Conservation (phyloP, 345 rosid species). For the Citrus hindsii region DNA sequence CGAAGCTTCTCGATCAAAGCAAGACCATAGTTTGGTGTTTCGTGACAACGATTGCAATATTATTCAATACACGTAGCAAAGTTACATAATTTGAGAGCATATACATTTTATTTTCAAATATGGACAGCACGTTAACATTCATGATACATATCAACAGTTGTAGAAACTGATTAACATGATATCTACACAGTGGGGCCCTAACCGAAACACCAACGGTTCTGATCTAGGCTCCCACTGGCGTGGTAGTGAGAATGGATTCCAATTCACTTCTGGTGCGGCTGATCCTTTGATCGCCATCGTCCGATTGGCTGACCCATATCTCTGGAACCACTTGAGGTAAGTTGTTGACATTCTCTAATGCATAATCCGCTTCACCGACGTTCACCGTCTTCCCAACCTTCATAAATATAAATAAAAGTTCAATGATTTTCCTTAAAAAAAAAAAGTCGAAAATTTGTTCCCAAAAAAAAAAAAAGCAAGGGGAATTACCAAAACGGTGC, state of each 20-base stretch:
- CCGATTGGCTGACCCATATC: slow-evolving; percentile 43
- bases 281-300: slow-evolving; percentile 35
- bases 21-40: not conserved
- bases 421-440: not conserved
- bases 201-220: not conserved
- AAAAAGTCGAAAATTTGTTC: no score
- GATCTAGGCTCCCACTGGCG: slow-evolving; percentile 56
- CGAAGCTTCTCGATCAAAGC: not conserved
- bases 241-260: slow-evolving; percentile 37
- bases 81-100: not conserved
- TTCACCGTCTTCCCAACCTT: slow-evolving; percentile 70
- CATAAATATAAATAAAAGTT: not conserved
- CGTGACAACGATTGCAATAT: not conserved
- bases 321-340: slow-evolving; percentile 62
- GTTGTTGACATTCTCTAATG: slow-evolving; percentile 38
- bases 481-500: slow-evolving; percentile 57
- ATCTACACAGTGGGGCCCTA: not conserved
- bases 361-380: slow-evolving; percentile 69
- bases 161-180: not conserved
- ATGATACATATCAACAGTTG: not conserved
- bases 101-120: not conserved
- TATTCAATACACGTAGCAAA: no score
- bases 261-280: slow-evolving; percentile 42
- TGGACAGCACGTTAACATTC: not conserved
- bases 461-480: not conserved